Percentiles rank a stretch among this genome's conserved stretches.
Evolutionary conservation across 164 flowering plant species (phyloP).

Genomic region (Vitis rupestris): DNA sequence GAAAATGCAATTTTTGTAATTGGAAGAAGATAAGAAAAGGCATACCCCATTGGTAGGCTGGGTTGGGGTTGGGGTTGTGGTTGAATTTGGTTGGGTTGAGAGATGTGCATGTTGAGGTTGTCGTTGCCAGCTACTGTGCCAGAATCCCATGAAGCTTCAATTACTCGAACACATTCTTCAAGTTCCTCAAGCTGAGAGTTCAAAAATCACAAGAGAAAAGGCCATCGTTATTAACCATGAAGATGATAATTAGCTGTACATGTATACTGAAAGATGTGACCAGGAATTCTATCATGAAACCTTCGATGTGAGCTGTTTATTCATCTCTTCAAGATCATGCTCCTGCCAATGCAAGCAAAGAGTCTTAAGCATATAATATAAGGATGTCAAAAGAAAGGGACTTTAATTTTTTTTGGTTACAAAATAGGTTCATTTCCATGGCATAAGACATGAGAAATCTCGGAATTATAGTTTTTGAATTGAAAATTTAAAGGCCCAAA

Average conservation of each 20-base stretch:
- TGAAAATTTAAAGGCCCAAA: no score
- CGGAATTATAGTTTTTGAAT: no score
- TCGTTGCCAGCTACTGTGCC: background rate
- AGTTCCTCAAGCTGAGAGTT: slow-evolving; percentile 7
- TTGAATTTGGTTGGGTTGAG: background rate
- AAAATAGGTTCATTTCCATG: no score
- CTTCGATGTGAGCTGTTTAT: slow-evolving; percentile 21
- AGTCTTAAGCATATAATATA: background rate
- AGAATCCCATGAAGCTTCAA: slow-evolving; percentile 2
- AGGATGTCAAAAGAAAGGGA: no score
- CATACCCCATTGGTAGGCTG: slow-evolving; percentile 1
- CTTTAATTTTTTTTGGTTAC: no score
- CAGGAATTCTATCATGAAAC: slow-evolving; percentile 3
- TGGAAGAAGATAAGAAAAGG: background rate
- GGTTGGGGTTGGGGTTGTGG: background rate
- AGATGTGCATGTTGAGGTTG: background rate
- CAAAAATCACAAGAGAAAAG: background rate
- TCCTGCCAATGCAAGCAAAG: slow-evolving; percentile 14
- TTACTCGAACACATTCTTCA: background rate
- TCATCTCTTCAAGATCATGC: slow-evolving; percentile 20
- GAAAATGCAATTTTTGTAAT: background rate
- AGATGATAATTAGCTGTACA: no score
- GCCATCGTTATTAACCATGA: no score
- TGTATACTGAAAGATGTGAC: no score
- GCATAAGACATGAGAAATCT: no score